Evolutionary conservation across 768 basidiomycete species (phyloP).

Genomic region (Leccinum variicolor): DNA sequence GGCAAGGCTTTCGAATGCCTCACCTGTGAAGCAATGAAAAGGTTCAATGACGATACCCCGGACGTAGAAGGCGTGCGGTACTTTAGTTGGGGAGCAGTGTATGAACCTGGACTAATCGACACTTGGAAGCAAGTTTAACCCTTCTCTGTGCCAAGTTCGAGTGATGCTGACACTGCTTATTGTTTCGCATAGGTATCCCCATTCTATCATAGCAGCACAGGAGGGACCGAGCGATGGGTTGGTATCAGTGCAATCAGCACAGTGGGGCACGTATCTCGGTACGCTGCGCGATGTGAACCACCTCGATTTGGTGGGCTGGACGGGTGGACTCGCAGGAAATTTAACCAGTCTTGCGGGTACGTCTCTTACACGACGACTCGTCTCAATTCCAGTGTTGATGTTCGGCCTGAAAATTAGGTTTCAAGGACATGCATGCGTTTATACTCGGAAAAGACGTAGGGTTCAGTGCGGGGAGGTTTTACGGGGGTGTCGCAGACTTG

Average conservation of each 20-base stretch:
- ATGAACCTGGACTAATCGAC: constrained; percentile 87
- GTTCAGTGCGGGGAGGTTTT: constrained; percentile 91
- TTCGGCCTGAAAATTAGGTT: constrained; percentile 7
- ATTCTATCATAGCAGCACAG: constrained; percentile 75
- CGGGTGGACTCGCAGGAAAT: constrained; percentile 35
- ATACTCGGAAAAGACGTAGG: constrained; percentile 87
- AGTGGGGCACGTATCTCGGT: constrained; percentile 96
- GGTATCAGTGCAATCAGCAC: constrained; percentile 81
- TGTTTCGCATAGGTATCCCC: constrained; percentile 48
- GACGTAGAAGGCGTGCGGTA: constrained; percentile 79
- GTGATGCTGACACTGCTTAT: not conserved
- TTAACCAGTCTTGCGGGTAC: constrained; percentile 22
- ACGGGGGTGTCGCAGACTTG: constrained; percentile 77
- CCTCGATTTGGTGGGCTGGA: constrained; percentile 91
- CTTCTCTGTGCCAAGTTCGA: not conserved
- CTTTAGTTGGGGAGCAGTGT: constrained; percentile 93
- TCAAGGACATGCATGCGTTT: constrained; percentile 86
- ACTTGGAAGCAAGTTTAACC: constrained; percentile 63
- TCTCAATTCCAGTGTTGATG: not conserved
- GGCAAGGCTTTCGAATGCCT: constrained; percentile 91
- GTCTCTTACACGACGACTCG: not conserved
- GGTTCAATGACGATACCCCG: constrained; percentile 85
- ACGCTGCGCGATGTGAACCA: constrained; percentile 90
- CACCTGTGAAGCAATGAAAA: constrained; percentile 78
- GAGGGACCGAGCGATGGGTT: constrained; percentile 96